Conservation (phyloP, 2,329 filamentous ascomycete species). For the Alternaria angustiovoidea region DNA sequence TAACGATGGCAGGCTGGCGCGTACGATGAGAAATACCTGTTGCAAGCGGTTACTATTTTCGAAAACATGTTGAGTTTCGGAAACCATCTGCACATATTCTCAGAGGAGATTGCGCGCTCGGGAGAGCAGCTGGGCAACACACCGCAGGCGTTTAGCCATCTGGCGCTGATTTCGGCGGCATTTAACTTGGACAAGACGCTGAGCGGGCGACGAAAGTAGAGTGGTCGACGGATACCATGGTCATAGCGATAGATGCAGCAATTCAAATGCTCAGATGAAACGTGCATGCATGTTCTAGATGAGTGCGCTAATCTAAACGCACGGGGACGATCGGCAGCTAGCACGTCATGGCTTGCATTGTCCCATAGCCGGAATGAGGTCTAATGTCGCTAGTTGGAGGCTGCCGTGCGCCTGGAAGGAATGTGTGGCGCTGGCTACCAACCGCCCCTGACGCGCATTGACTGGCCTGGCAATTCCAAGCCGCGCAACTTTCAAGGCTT, state of each 20-base stretch:
- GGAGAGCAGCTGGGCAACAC: constrained; percentile 83
- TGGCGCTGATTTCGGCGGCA: constrained; percentile 78
- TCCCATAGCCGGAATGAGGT: constrained; percentile 13
- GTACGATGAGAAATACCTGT: constrained; percentile 71
- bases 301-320: constrained; percentile 11
- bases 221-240: neutral
- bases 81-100: constrained; percentile 81
- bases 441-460: constrained; percentile 26
- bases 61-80: constrained; percentile 80
- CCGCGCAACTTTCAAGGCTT: constrained; percentile 16
- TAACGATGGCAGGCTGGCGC: constrained; percentile 38
- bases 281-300: constrained; percentile 11
- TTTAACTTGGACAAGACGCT: constrained; percentile 72
- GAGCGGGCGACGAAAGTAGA: constrained; percentile 16
- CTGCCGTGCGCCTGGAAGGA: constrained; percentile 13
- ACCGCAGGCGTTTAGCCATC: constrained; percentile 79
- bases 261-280: constrained; percentile 1
- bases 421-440: constrained; percentile 16
- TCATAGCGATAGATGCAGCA: neutral
- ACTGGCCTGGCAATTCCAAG: constrained; percentile 9
- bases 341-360: constrained; percentile 23
- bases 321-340: constrained; percentile 11
- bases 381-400: constrained; percentile 13
- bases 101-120: constrained; percentile 76
- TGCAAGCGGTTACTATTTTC: constrained; percentile 70